Percentiles rank a stretch among this genome's conserved stretches.
phyloP scores from a whole-genome alignment of 1,139 yeast species.

The Diutina ranongensis region DNA sequence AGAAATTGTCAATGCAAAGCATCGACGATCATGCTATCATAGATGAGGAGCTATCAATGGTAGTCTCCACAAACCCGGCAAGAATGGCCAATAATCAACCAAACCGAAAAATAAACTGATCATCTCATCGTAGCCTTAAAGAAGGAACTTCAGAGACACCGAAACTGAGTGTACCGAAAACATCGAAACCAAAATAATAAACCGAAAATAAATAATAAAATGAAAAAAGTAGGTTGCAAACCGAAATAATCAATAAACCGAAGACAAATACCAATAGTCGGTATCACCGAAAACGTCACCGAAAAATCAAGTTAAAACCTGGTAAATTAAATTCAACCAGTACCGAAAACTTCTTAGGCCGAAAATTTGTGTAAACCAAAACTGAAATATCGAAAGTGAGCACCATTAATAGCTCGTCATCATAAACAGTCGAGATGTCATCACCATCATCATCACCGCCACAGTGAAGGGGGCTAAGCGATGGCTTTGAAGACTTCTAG shows the following conservation, averaged over 20 bases:
- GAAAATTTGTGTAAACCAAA: not conserved
- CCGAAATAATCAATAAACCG: not conserved
- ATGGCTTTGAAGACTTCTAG: too few relatives aligned
- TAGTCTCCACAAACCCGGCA: constrained; percentile 1
- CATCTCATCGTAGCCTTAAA: constrained; percentile 2
- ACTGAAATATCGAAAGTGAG: not conserved
- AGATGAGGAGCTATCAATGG: not conserved
- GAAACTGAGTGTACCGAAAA: too few relatives aligned
- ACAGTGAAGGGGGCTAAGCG: not conserved
- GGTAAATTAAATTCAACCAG: not conserved
- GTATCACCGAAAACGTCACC: not conserved
- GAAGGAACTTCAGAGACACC: not conserved
- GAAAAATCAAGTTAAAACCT: not conserved
- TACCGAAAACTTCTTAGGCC: not conserved
- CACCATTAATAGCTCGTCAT: not conserved
- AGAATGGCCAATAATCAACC: not conserved
- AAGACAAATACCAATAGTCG: not conserved
- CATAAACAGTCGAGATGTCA: too few relatives aligned
- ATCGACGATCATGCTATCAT: not conserved
- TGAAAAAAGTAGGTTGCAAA: too few relatives aligned
- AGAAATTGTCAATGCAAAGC: not conserved
- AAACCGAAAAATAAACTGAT: not conserved
- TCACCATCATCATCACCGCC: too few relatives aligned
- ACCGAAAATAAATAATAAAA: too few relatives aligned
- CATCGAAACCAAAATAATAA: too few relatives aligned